phyloP scores from a whole-genome alignment of 768 basidiomycete genomes.

The Boletus rex-veris region DNA sequence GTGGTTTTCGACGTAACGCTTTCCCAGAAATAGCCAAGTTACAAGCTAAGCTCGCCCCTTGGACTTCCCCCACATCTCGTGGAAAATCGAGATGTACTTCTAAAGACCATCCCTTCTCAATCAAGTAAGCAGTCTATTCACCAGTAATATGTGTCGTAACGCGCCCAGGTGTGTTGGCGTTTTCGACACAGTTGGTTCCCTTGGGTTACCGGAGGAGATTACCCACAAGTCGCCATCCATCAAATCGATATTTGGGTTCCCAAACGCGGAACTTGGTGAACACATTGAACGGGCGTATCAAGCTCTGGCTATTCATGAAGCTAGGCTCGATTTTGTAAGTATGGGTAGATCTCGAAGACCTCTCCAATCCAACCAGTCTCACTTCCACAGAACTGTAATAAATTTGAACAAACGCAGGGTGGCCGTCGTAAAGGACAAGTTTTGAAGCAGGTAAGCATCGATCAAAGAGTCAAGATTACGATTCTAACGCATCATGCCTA shows the following conservation, averaged over 20 bases:
- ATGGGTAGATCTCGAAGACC: neutral
- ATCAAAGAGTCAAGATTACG: neutral
- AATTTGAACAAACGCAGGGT: conserved; percentile 54
- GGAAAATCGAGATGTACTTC: conserved; percentile 52
- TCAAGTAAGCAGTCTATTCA: conserved; percentile 47
- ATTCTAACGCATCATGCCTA: conserved; percentile 23
- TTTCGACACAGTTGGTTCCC: conserved; percentile 74
- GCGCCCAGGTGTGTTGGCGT: conserved; percentile 60
- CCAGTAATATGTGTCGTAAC: conserved; percentile 1
- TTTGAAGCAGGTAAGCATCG: conserved; percentile 52
- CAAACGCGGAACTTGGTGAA: conserved; percentile 52
- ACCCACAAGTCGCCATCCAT: conserved; percentile 41
- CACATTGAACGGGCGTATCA: conserved; percentile 68
- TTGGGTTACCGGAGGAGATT: conserved; percentile 68
- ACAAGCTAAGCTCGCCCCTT: conserved; percentile 46
- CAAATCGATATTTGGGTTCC: conserved; percentile 61
- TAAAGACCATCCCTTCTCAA: conserved; percentile 47
- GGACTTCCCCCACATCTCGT: conserved; percentile 48
- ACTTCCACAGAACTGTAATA: conserved; percentile 49
- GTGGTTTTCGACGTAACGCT: neutral
- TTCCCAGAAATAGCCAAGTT: conserved; percentile 36
- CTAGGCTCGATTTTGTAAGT: conserved; percentile 64
- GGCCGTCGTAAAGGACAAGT: conserved; percentile 54
- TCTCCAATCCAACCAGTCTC: neutral
- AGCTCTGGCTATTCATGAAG: conserved; percentile 67